Conservation (phyloP, 768 basidiomycete genomes). For the Russula lepida region DNA sequence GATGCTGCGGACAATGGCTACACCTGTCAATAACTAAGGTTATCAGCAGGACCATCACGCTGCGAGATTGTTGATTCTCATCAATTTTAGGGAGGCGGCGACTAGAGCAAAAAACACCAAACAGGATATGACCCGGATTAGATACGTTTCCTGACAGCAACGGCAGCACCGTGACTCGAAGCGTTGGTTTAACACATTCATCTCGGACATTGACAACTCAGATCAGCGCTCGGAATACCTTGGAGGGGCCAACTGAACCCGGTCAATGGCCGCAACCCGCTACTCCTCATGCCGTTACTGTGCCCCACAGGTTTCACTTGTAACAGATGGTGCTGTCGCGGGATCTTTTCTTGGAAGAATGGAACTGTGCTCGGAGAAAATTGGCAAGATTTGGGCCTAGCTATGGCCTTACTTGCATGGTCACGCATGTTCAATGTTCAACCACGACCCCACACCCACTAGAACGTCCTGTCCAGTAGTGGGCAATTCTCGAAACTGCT, state of each 20-base stretch:
- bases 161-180: background rate
- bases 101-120: background rate
- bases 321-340: background rate
- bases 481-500: conserved; percentile 39
- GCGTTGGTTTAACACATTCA: background rate
- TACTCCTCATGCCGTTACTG: background rate
- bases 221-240: conserved; percentile 1
- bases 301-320: background rate
- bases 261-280: background rate
- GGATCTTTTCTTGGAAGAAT: background rate
- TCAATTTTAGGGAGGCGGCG: background rate
- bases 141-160: background rate
- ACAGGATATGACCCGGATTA: background rate
- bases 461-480: conserved; percentile 23
- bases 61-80: background rate
- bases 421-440: background rate
- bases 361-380: background rate
- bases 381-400: background rate
- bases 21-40: background rate
- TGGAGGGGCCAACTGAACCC: background rate
- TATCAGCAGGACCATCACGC: background rate
- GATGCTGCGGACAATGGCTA: background rate
- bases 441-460: background rate
- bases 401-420: background rate
- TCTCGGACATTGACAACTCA: background rate